phyloP scores from a whole-genome alignment of 331 rosid genomes.

The Pyracantha coccinea region DNA sequence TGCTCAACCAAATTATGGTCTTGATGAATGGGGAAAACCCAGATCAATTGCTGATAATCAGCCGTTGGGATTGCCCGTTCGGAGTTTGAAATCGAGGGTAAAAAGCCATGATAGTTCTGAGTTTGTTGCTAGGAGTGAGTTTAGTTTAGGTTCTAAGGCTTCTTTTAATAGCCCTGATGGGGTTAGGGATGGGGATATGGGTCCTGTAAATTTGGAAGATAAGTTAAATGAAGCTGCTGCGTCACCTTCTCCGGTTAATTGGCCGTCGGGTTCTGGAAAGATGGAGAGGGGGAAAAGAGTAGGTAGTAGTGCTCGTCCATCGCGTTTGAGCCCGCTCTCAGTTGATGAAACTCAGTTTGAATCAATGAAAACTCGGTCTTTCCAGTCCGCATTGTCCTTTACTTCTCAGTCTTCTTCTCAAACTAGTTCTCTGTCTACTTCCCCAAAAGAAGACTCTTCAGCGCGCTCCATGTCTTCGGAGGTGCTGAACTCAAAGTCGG shows the following conservation, averaged over 20 bases:
- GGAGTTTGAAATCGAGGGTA: slow-evolving; percentile 51
- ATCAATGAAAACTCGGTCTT: slow-evolving; percentile 36
- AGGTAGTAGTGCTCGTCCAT: slow-evolving; percentile 23
- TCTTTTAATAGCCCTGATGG: slow-evolving; percentile 22
- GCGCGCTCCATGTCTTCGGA: slow-evolving; percentile 31
- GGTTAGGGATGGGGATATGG: slow-evolving; percentile 33
- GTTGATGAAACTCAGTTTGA: slow-evolving; percentile 73
- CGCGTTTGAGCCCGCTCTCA: slow-evolving; percentile 51
- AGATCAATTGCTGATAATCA: slow-evolving; percentile 28
- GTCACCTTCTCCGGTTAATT: slow-evolving; percentile 39
- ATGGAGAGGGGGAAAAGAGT: slow-evolving; percentile 32
- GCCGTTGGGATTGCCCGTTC: slow-evolving; percentile 68
- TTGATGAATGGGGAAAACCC: slow-evolving; percentile 29
- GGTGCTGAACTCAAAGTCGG: neutral
- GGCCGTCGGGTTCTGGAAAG: slow-evolving; percentile 42
- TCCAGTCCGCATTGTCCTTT: slow-evolving; percentile 41
- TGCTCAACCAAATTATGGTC: slow-evolving; percentile 39
- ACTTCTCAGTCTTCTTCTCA: slow-evolving; percentile 38
- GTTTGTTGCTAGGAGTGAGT: slow-evolving; percentile 38
- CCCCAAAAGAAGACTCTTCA: slow-evolving; percentile 10
- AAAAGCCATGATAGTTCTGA: slow-evolving; percentile 25
- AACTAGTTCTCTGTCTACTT: slow-evolving; percentile 42
- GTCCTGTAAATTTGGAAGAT: slow-evolving; percentile 39
- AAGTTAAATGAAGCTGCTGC: slow-evolving; percentile 37
- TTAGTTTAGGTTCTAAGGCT: slow-evolving; percentile 48